phyloP scores from a whole-genome alignment of 2,329 filamentous ascomycete genomes.

The Botrytis squamosa region DNA sequence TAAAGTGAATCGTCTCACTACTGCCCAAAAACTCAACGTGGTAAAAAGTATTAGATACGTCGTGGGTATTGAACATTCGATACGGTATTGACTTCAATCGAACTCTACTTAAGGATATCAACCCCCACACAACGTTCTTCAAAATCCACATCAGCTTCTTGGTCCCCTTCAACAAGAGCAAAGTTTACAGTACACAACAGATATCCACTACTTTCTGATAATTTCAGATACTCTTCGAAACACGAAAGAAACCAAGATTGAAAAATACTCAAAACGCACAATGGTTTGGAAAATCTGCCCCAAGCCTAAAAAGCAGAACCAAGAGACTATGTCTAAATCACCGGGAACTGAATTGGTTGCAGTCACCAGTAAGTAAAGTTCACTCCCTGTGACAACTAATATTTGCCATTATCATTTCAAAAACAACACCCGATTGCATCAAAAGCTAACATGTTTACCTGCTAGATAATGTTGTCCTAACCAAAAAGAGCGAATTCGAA shows the following conservation, averaged over 20 bases:
- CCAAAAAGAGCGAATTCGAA: neutral
- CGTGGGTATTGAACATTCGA: neutral
- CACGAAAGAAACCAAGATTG: too few species aligned
- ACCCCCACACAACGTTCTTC: neutral
- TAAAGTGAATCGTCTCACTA: neutral
- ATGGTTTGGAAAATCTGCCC: neutral
- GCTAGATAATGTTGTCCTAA: neutral
- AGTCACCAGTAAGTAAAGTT: neutral
- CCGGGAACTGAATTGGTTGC: neutral
- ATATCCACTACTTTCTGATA: rapidly evolving
- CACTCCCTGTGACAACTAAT: too few species aligned
- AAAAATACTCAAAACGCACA: too few species aligned
- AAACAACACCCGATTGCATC: neutral
- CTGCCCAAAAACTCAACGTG: rapidly evolving
- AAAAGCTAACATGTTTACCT: neutral
- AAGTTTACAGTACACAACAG: too few species aligned
- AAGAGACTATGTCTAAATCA: neutral
- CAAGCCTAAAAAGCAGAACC: neutral
- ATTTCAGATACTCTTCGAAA: neutral
- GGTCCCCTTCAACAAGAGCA: neutral
- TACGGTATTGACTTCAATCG: neutral
- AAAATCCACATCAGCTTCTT: neutral
- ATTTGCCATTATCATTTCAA: neutral
- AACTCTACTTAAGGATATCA: neutral
- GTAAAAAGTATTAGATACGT: neutral